Evolutionary conservation across 1,284 basidiomycete genomes (phyloP), one percentile per base, ranked within the genome.

Genomic region (Sphaerobolus stellatus): DNA sequence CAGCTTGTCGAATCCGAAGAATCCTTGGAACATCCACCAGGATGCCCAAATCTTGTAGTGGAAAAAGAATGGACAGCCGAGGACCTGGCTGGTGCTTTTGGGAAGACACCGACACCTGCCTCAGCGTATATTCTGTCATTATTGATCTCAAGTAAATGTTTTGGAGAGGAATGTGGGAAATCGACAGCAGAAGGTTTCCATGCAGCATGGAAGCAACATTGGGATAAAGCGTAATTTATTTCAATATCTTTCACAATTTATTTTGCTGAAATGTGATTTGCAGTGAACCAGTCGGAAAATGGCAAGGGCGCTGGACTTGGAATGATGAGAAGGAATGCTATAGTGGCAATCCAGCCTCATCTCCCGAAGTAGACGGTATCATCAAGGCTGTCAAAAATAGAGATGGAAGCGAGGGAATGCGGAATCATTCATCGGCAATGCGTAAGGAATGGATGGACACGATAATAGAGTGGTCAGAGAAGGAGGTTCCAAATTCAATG

Each of bases 371-470:
- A 9, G 24, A 59, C 27, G 41, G 46, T 8, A 41, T 68, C 3
- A 1, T 66, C 14, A 59, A 68, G 38, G 40, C 55, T 20, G 52
- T 71, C 51, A 65, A 65, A 38, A 61, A 54, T 7, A 57, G 56
- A 9, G 44, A 52, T 22, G 52, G 53, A 3, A 51, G 48, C 4
- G 61, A 66, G 34, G 28, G 18, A 14, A 1, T 62, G 59, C 9
- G 64, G 4, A 54, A 63, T 28, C 70, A 71, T 53, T 66, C 69
- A 9, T 61, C 67, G 36, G 69, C 70, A 3, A 69, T 68, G 50
- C 59, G 55, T 7, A 56, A 64, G 13, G 64, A 69, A 33, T 64
- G 70, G 11, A 54, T 72, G 14, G 20, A 56, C 24, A 54, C 49
- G 11, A 56, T 70, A 5, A 65, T 70, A 57, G n/a, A 46, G 9